Conservation (phyloP, 202 grass and related monocot genomes). For the Bolboschoenoplectus hybrid region DNA sequence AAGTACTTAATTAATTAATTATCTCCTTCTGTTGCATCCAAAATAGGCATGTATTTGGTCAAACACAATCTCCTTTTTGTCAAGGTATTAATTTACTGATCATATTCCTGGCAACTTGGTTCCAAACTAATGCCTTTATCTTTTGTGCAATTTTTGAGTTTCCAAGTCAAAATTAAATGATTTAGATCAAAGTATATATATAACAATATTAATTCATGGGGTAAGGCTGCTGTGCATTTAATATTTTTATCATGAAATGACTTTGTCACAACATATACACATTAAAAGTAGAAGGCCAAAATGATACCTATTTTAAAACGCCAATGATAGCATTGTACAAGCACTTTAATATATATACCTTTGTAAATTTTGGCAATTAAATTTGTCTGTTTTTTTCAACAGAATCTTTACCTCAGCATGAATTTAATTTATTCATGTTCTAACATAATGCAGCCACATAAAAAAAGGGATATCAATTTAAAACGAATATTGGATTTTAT, state of each 20-base stretch:
- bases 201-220: not conserved
- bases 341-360: not conserved
- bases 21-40: not conserved
- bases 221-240: not conserved
- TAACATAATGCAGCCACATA: conserved; percentile 10
- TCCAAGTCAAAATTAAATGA: not conserved
- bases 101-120: not conserved
- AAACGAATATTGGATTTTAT: conserved; percentile 14
- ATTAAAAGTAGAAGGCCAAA: not conserved
- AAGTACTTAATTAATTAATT: not conserved
- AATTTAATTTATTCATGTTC: conserved; percentile 20
- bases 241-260: not conserved
- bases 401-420: conserved; percentile 15
- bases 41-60: not conserved
- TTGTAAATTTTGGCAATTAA: not conserved
- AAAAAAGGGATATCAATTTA: conserved; percentile 16
- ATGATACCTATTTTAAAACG: not conserved
- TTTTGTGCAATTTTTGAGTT: not conserved
- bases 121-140: not conserved
- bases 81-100: not conserved
- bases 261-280: not conserved
- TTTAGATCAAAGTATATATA: not conserved
- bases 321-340: not conserved
- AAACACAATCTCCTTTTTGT: not conserved
- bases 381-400: not conserved